Evolutionary conservation across 148 eudicot genomes (phyloP).

Genomic region (Cornus florida): DNA sequence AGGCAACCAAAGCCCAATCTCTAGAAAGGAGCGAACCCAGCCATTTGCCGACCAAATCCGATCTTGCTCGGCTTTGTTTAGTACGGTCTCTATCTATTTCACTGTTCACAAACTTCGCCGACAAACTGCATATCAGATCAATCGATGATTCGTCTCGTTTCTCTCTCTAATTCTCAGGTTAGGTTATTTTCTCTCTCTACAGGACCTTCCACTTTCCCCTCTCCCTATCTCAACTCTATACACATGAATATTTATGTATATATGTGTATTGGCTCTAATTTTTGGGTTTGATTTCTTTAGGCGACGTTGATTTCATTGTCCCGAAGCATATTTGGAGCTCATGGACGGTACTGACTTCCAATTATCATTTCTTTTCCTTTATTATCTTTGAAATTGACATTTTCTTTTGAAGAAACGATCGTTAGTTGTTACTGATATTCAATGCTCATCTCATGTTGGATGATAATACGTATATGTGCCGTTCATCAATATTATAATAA

Average conservation of each 20-base stretch:
- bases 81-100: neutral
- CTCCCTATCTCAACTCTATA: neutral
- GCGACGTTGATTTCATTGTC: slow-evolving; percentile 15
- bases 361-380: neutral
- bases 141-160: neutral
- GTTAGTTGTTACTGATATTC: neutral
- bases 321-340: neutral
- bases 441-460: neutral
- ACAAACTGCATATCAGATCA: neutral
- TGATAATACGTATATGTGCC: neutral
- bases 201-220: too few relatives aligned
- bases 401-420: neutral
- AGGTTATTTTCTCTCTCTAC: neutral
- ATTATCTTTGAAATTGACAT: neutral
- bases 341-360: slow-evolving; percentile 40
- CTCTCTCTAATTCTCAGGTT: neutral
- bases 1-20: neutral
- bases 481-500: neutral
- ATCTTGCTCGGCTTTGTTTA: neutral
- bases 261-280: neutral
- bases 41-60: neutral
- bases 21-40: neutral
- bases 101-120: neutral
- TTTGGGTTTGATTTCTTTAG: slow-evolving; percentile 18
- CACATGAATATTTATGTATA: neutral